These are phyloP conservation scores for Ettlia oleoabundans DNA, from an alignment of 139 green algal genomes.

Conservation along the genomic window DNA sequence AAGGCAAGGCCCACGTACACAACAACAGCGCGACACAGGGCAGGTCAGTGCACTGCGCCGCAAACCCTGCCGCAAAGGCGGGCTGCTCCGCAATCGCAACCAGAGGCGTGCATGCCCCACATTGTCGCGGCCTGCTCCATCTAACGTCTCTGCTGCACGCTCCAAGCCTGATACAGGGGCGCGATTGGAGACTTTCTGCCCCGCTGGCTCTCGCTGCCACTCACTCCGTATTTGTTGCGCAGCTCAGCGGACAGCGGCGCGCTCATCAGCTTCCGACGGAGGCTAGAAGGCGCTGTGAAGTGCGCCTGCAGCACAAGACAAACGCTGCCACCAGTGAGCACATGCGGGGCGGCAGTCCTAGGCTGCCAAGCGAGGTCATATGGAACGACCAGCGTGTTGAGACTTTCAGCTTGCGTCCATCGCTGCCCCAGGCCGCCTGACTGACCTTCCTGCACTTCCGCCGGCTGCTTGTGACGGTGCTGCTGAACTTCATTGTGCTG, in stretches of 20 bases:
- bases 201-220: constrained; percentile 1
- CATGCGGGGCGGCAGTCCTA: too few relatives aligned
- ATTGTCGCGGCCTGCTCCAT: not conserved
- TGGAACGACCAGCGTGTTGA: not conserved
- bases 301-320: constrained; percentile 80
- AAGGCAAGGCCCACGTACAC: too few relatives aligned
- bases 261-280: constrained; percentile 96
- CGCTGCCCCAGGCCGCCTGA: not conserved
- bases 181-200: not conserved
- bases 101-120: not conserved
- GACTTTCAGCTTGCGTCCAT: not conserved
- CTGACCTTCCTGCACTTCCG: constrained; percentile 96
- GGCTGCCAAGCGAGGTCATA: not conserved
- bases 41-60: too few relatives aligned
- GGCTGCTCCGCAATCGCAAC: too few relatives aligned
- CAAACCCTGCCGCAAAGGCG: too few relatives aligned
- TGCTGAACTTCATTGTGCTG: constrained; percentile 87
- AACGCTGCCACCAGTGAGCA: not conserved
- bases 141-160: not conserved
- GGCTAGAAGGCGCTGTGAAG: constrained; percentile 93
- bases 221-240: constrained; percentile 88
- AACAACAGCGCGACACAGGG: too few relatives aligned
- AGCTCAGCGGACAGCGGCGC: constrained; percentile 92
- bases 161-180: not conserved
- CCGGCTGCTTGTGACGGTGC: constrained; percentile 79